Conservation (phyloP, 1,284 basidiomycete genomes). For the Cutaneotrichosporon dermatis region DNA sequence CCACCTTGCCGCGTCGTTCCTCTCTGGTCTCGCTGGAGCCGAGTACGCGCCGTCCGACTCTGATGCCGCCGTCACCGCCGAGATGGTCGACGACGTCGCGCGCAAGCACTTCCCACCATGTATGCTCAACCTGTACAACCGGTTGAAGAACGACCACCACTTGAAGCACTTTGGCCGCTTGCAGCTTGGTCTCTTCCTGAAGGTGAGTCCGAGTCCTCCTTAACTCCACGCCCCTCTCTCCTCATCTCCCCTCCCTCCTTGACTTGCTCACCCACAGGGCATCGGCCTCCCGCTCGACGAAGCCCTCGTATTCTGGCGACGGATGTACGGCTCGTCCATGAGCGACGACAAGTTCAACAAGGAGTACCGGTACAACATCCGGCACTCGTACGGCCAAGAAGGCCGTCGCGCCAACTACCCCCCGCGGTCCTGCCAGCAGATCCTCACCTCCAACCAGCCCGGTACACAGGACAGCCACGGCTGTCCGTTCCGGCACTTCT, state of each 20-base stretch:
- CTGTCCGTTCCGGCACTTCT: conserved; percentile 92
- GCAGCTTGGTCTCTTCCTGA: conserved; percentile 92
- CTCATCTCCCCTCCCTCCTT: too few species aligned
- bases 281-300: conserved; percentile 93
- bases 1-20: conserved; percentile 90
- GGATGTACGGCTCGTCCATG: conserved; percentile 66
- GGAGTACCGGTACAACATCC: conserved; percentile 95
- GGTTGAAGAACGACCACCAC: conserved; percentile 71
- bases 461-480: conserved; percentile 74
- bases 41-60: conserved; percentile 49
- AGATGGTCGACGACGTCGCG: conserved; percentile 88
- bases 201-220: conserved; percentile 57
- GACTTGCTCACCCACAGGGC: conserved; percentile 56
- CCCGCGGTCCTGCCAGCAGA: conserved; percentile 89
- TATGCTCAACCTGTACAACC: conserved; percentile 87
- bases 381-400: conserved; percentile 91
- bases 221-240: too few species aligned
- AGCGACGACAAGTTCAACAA: conserved; percentile 98
- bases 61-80: conserved; percentile 68
- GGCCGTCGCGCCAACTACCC: conserved; percentile 91
- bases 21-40: conserved; percentile 66
- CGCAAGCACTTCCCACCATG: conserved; percentile 90
- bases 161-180: conserved; percentile 89
- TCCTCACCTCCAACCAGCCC: conserved; percentile 73
- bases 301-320: conserved; percentile 89